These are phyloP conservation scores for Tephrocybe sp. DNA, from an alignment of 768 basidiomycete species.

Conservation along the genomic window DNA sequence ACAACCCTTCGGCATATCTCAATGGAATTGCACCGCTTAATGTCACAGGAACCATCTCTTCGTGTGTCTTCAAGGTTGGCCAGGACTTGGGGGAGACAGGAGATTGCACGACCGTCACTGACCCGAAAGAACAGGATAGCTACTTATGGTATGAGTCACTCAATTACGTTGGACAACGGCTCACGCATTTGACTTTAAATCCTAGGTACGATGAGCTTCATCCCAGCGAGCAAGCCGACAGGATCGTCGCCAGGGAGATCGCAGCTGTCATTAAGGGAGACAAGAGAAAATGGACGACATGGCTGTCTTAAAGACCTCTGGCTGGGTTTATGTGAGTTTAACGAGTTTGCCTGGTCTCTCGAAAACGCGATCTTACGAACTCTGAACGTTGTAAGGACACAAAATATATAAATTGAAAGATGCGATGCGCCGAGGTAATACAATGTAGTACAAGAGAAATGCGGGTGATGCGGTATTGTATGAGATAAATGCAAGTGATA, in stretches of 20 bases:
- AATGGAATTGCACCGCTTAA: conserved; percentile 67
- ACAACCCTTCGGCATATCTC: conserved; percentile 49
- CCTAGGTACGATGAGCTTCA: conserved; percentile 42
- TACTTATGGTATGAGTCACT: conserved; percentile 43
- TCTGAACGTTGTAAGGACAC: no score
- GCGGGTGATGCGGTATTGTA: background rate
- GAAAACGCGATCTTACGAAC: no score
- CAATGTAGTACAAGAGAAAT: background rate
- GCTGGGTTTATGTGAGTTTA: no score
- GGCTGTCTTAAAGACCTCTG: conserved; percentile 32
- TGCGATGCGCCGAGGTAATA: background rate
- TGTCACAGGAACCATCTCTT: conserved; percentile 49
- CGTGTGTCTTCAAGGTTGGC: conserved; percentile 44
- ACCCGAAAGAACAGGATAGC: conserved; percentile 38
- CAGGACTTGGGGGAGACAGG: conserved; percentile 17
- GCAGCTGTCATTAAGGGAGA: conserved; percentile 36
- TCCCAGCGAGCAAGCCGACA: conserved; percentile 29
- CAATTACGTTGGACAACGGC: background rate
- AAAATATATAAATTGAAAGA: background rate
- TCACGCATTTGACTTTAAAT: background rate
- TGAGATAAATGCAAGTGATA: no score
- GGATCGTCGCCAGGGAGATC: conserved; percentile 45
- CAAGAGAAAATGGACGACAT: conserved; percentile 38
- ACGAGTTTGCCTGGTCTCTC: no score
- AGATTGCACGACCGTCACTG: conserved; percentile 32